Percentiles rank a stretch among this genome's conserved stretches.
Conservation (phyloP, 106 monocot species). For the Platanthera guangdongensis region DNA sequence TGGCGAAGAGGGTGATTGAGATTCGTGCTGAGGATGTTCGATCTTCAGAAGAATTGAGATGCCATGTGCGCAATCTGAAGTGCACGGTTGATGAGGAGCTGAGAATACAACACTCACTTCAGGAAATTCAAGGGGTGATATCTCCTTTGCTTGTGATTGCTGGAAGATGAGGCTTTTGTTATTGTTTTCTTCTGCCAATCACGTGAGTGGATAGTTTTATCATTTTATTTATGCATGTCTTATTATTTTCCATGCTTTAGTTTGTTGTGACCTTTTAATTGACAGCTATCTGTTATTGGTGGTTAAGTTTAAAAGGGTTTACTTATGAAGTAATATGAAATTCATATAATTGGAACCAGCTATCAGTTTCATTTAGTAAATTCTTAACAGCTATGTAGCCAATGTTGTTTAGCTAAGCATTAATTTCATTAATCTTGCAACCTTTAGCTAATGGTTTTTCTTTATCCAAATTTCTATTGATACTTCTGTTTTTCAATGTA, state of each 20-base stretch:
- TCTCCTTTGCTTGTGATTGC: conserved; percentile 75
- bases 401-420: no score
- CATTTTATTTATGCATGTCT: background rate
- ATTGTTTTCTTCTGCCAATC: background rate
- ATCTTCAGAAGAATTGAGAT: conserved; percentile 35
- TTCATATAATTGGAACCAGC: background rate
- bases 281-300: no score
- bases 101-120: conserved; percentile 60
- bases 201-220: background rate
- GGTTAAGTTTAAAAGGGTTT: no score
- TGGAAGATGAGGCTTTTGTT: conserved; percentile 42
- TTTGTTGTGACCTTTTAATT: background rate
- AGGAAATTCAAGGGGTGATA: conserved; percentile 89
- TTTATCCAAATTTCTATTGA: no score
- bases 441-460: no score
- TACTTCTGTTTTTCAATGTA: no score
- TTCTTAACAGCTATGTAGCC: background rate
- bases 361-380: background rate
- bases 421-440: no score
- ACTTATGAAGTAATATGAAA: no score
- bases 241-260: background rate
- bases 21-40: conserved; percentile 57
- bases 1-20: conserved; percentile 66
- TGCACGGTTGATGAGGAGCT: conserved; percentile 68
- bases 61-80: conserved; percentile 54